Evolutionary conservation across 148 eudicot genomes (phyloP), one percentile per base, ranked within the genome.

Genomic region (Nepenthes gracilis): DNA sequence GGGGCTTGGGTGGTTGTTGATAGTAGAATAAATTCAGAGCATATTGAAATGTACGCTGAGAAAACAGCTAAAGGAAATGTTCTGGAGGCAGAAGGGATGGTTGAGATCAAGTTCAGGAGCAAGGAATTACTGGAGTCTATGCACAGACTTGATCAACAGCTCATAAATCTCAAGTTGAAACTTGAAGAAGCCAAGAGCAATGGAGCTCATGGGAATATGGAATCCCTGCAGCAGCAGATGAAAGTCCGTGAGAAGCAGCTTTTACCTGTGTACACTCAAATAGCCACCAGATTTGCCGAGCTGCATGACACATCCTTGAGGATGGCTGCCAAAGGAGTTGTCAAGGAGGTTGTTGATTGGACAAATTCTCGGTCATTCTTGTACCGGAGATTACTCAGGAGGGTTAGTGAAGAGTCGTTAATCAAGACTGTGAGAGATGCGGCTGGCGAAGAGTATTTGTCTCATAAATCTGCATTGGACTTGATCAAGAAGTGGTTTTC

Each of bases 1-100:
- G 99, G 99, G 47, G 95, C 99, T 0, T 94, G 99, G 99, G 99
- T 94, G 34, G 99, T 94, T 36, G 84, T 94, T 1, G 99, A 94
- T 64, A 89, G 99, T 70, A 77, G 83, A 64, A 94, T 94, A 45
- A 94, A 94, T 60, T 77, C 93, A 15, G 97, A 94, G 53, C 86
- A 89, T 55, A 85, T 94, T 14, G 99, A 94, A 67, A 94, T 94
- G 99, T 94, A 84, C 15, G 97, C 99, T 12, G 99, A 94, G 47
- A 78, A 72, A 36, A 89, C 99, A 0, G 97, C 99, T 7, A 94
- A 77, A 72, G 99, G 99, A 57, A 94, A 94, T 59, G 99, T 94
- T 47, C 85, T 94, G 11, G 99, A 94, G 78, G 95, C 99, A 6
- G 99, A 94, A 77, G 99, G 99, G 54, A 75, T 87, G 81, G 85